These are phyloP conservation scores for Pichia kudriavzevii DNA, from an alignment of 1,139 yeast genomes.

Conservation along the genomic window DNA sequence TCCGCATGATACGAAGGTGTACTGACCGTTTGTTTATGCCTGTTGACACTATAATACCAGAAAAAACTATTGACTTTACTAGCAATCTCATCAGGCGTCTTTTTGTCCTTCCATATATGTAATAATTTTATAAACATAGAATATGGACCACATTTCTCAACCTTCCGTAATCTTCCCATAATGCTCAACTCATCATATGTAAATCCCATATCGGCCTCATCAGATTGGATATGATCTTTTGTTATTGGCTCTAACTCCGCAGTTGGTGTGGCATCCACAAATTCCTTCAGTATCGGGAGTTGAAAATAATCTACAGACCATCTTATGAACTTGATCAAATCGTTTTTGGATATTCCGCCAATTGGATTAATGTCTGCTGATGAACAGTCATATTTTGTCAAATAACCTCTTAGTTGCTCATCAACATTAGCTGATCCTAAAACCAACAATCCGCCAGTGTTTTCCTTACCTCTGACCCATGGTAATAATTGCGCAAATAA, in stretches of 20 bases:
- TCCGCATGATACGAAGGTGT: slow-evolving; percentile 98
- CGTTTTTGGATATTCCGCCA: slow-evolving; percentile 94
- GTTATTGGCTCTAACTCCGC: slow-evolving; percentile 98
- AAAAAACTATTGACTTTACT: slow-evolving; percentile 87
- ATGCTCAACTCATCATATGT: slow-evolving; percentile 87
- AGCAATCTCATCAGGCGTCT: slow-evolving; percentile 79
- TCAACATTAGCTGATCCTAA: slow-evolving; percentile 98
- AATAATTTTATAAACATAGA: slow-evolving; percentile 85
- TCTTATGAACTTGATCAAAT: slow-evolving; percentile 72
- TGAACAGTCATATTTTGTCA: slow-evolving; percentile 94
- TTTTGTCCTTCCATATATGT: slow-evolving; percentile 85
- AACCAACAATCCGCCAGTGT: slow-evolving; percentile 75
- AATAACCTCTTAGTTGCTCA: slow-evolving; percentile 88
- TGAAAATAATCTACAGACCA: slow-evolving; percentile 68
- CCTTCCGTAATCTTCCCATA: slow-evolving; percentile 87
- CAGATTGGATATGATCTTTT: slow-evolving; percentile 84
- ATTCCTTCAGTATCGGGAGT: slow-evolving; percentile 68
- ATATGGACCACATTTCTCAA: slow-evolving; percentile 92
- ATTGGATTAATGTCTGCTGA: slow-evolving; percentile 96
- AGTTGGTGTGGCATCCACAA: slow-evolving; percentile 87
- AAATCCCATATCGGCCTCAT: slow-evolving; percentile 97
- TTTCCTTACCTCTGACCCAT: slow-evolving; percentile 71
- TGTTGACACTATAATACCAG: slow-evolving; percentile 86
- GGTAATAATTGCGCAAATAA: slow-evolving; percentile 91
- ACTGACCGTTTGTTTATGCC: slow-evolving; percentile 94